These are phyloP conservation scores for Rosa hybrid DNA, from an alignment of 331 rosid species.

Conservation along the genomic window DNA sequence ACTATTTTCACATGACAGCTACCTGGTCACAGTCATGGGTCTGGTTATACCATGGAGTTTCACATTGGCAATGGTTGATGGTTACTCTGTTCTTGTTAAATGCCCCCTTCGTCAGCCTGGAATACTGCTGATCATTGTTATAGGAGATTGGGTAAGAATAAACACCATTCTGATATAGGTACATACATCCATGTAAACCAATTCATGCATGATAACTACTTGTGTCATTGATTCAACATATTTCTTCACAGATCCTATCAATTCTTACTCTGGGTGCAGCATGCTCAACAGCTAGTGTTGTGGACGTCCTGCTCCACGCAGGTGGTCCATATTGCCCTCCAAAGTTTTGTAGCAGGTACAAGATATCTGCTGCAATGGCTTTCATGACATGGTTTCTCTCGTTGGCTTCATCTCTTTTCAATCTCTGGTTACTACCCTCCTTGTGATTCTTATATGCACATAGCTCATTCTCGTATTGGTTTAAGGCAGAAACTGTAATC, in stretches of 20 bases:
- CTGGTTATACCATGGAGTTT: constrained; percentile 91
- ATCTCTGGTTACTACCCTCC: constrained; percentile 79
- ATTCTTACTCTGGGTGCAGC: constrained; percentile 79
- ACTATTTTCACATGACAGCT: constrained; percentile 38
- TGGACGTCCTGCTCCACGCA: constrained; percentile 53
- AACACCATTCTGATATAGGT: constrained; percentile 11
- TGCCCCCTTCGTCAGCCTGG: constrained; percentile 76
- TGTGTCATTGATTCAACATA: constrained; percentile 11
- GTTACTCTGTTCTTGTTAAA: constrained; percentile 66
- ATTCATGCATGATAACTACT: neutral
- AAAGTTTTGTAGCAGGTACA: constrained; percentile 59
- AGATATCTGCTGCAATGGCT: constrained; percentile 76
- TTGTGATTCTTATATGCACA: constrained; percentile 35
- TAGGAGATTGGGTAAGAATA: constrained; percentile 75
- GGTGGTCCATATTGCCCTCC: constrained; percentile 47
- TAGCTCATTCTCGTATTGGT: neutral
- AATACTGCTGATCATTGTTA: constrained; percentile 55
- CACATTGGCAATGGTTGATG: constrained; percentile 85
- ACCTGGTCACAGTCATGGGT: constrained; percentile 83
- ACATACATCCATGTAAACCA: neutral
- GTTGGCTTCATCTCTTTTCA: constrained; percentile 61
- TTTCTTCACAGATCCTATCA: constrained; percentile 53
- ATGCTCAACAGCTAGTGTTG: constrained; percentile 75
- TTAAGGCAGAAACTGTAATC: constrained; percentile 11
- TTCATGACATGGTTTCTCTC: constrained; percentile 72